Base-by-base conservation (phyloP, 148 eudicot genomes). In the Simmondsia chinensis region DNA sequence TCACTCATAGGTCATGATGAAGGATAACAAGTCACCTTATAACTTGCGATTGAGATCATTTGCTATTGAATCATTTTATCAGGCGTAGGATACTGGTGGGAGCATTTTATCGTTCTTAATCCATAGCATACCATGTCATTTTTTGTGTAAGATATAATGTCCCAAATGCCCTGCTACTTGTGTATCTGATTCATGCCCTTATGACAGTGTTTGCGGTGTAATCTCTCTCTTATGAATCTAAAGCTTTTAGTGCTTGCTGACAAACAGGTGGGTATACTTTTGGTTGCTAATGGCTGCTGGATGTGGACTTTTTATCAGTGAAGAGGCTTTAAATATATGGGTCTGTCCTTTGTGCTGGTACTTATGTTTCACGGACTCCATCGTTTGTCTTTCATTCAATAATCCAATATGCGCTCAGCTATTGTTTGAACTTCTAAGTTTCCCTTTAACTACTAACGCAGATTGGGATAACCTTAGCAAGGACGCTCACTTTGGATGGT, bases 321-420 rank as follows among this genome's bases (percentile, higher is more conserved):
- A 87, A 79, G 96, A 87, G 72, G 96, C 94, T 56, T 77, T 88
- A 62, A 88, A 88, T 75, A 88, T 88, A 65, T 88, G 96, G 96
- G 96, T 83, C 68, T 68, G 86, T 88, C 58, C 56, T 77, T 72
- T 62, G 7, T 59, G 51, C 69, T 61, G 83, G 73, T 81, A 68
- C 68, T 74, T 70, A 42, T 62, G 75, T 67, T 72, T 64, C 70
- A 72, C 73, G 27, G 50, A 60, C 64, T 68, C 65, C 17, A 46
- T 36, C 33, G 31, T 28, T 56, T 6, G 13, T 54, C 36, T 42
- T 19, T 2, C 34, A 31, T 21, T 4, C 30, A 46, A 17, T 7
- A 9, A 16, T 37, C 31, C 24, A 14, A 18, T 20, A 33, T 20
- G 19, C 28, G 12, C 51, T 36, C 7, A 24, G n/a, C 7, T 48